Evolutionary conservation across 2,329 filamentous ascomycete genomes (phyloP), one percentile per base, ranked within the genome.

Genomic region (Pseudocercospora ulei): DNA sequence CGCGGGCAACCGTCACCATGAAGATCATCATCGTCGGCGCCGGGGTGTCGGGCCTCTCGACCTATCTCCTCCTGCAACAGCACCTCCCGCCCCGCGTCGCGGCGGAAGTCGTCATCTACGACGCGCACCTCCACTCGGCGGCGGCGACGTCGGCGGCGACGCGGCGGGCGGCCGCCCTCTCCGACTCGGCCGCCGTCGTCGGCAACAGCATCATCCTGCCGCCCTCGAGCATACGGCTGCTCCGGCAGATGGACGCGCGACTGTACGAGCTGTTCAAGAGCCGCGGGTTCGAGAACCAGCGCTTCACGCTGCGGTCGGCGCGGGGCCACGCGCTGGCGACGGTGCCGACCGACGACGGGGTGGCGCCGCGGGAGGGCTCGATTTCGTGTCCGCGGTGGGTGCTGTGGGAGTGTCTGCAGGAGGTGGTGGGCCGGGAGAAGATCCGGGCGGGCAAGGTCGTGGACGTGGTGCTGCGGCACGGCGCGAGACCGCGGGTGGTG

Each of bases 11-110:
- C n/a, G n/a, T n/a, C n/a, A n/a, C 29, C 24, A 43, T 43, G 40
- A 43, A 29, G 17, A 43, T 43, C 18, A 29, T 35, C n/a, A 43
- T 43, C 35, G 30, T 43, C 20, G 41, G 41, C 22, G 41, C 41
- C n/a, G 41, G 41, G 5, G 36, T 39, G 7, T 39, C 41, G 12
- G 36, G 41, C 12, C 41, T 43, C 6, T 11, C 35, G 4, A 27
- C 35, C 8, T 43, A 43, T n/a, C 27, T 43, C 5, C 35, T 27
- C 14, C 19, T 43, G 16, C 11, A 25, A 7, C 33, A 38, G 13
- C 27, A 26, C 3, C 23, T 36, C 6, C 34, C 34, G 16, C 11
- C 11, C 16, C 8, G 14, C 3, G 23, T 35, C 2, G 24, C 30
- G n/a, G n/a, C 18, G 14, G 31, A 34, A 11, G 16, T 41, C n/a